Evolutionary conservation across 1,284 basidiomycete species (phyloP).

Genomic region (Takashimella tepidaria): DNA sequence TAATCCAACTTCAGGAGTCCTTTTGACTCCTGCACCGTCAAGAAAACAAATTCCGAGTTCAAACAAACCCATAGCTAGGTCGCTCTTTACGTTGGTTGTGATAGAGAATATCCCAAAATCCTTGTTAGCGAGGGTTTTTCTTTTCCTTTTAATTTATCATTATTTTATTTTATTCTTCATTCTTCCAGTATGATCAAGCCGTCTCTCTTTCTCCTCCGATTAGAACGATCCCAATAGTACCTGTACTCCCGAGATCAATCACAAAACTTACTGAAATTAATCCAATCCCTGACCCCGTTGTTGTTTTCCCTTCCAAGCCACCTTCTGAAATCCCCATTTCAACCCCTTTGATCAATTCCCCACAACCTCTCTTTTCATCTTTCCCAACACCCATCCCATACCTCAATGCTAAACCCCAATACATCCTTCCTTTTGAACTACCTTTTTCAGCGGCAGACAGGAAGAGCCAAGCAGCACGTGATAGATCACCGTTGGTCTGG

Average conservation of each 20-base stretch:
- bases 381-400: conserved; percentile 41
- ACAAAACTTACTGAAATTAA: too few relatives aligned
- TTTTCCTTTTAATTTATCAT: too few relatives aligned
- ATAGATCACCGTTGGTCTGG: conserved; percentile 34
- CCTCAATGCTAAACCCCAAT: conserved; percentile 41
- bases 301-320: conserved; percentile 15
- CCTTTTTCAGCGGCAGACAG: conserved; percentile 44
- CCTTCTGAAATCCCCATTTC: conserved; percentile 32
- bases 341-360: conserved; percentile 38
- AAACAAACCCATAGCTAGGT: conserved; percentile 40
- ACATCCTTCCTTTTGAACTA: conserved; percentile 41
- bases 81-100: too few relatives aligned
- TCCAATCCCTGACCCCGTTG: too few relatives aligned
- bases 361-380: conserved; percentile 40
- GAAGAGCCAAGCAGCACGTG: conserved; percentile 44
- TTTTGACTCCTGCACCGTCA: conserved; percentile 44
- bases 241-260: too few relatives aligned
- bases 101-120: too few relatives aligned
- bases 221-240: too few relatives aligned
- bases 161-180: too few relatives aligned
- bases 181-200: too few relatives aligned
- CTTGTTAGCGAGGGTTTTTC: too few relatives aligned
- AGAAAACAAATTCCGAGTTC: conserved; percentile 46
- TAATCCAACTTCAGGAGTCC: conserved; percentile 35
- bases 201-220: too few relatives aligned